Base-by-base conservation (phyloP, 2,329 filamentous ascomycete species). In the Venturia effusa region DNA sequence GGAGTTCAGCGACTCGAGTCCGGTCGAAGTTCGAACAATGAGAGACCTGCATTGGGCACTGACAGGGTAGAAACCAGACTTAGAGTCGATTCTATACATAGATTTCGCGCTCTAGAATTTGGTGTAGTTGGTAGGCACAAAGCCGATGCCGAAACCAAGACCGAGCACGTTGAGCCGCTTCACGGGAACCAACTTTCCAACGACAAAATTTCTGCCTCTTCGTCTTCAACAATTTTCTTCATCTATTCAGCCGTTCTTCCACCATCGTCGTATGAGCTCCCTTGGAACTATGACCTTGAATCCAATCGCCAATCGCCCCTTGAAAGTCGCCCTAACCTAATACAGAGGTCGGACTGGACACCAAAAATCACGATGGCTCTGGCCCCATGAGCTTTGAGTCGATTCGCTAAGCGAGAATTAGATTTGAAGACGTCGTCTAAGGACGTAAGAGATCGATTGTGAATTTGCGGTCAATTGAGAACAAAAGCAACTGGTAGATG, bases 311-410 rank as follows among this genome's bases (percentile, higher is more conserved):
- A 61, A 39, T 15, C 41, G 54, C 10, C 57, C 62, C 19, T 61
- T 61, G 8, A 7, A 61, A 24, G 54, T 66, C 4, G 45, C 30
- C 22, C 11, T 13, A 7, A 66, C 22, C 11, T 13, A 7, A 66
- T 41, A 48, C 64, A 66, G 39, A 24, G 64, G 19, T 66, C 64
- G 43, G 54, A 64, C 59, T 66, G 62, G 11, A 64, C 55, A n/a
- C 62, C 64, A 57, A 64, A 40, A 10, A 57, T 11, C 24, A 66
- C 41, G 15, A 66, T 54, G 22, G 37, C 19, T 24, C 54, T 27
- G 17, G 64, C 45, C 15, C 62, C 62, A 32, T 61, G 7, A 22
- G 32, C 17, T 48, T 61, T 64, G n/a, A 66, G 62, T 34, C 40
- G 32, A n/a, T 4, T 40, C 13, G 64, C 62, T 19, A 64, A 57